Evolutionary conservation across 2,329 filamentous ascomycete genomes (phyloP).

Genomic region (Sodiomyces alkalinus): DNA sequence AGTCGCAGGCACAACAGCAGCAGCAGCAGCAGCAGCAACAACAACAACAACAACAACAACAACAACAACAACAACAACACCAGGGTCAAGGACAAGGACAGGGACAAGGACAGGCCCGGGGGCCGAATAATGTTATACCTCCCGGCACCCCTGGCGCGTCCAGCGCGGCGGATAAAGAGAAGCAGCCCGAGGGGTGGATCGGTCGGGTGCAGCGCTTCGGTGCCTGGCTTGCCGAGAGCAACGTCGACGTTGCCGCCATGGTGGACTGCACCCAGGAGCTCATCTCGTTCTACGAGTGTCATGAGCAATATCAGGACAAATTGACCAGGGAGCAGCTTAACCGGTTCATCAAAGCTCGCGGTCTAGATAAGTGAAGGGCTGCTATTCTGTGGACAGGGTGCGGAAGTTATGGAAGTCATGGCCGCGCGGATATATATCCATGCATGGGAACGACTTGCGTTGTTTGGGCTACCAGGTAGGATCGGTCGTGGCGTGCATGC

Average conservation of each 20-base stretch:
- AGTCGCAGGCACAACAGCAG: no score
- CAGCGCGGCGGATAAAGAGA: slow-evolving; percentile 22
- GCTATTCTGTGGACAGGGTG: no score
- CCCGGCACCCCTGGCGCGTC: slow-evolving; percentile 6
- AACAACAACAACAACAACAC: no score
- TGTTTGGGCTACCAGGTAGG: no score
- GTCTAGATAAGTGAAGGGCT: slow-evolving; percentile 33
- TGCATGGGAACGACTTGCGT: no score
- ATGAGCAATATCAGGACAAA: slow-evolving; percentile 47
- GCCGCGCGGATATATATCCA: no score
- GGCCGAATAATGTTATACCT: slow-evolving; percentile 1
- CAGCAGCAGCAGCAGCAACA: no score
- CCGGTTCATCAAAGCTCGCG: slow-evolving; percentile 42
- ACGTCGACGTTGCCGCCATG: slow-evolving; percentile 68
- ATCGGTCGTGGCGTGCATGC: no score
- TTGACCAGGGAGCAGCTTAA: slow-evolving; percentile 41
- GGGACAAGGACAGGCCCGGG: no score
- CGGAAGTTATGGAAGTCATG: no score
- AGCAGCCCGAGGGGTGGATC: slow-evolving; percentile 38
- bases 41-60: no score
- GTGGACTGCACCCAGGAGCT: slow-evolving; percentile 86
- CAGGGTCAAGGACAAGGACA: no score
- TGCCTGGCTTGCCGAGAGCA: slow-evolving; percentile 74
- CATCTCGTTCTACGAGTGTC: slow-evolving; percentile 70
- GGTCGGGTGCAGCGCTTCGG: slow-evolving; percentile 52